Base-by-base conservation (phyloP, 2,329 filamentous ascomycete species). In the Penicillium nordicum region DNA sequence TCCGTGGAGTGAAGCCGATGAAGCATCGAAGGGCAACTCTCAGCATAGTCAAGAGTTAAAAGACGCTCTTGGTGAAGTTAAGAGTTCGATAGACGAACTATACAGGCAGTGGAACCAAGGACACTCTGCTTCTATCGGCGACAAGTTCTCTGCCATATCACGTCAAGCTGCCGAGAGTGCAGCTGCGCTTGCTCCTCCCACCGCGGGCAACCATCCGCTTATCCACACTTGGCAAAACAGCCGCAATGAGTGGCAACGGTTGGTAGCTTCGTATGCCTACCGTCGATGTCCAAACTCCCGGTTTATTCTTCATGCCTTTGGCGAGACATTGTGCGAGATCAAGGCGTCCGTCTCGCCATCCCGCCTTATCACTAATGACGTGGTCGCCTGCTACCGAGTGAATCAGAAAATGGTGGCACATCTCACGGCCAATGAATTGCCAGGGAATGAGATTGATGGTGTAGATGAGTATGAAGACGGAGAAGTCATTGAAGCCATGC, bases 211-310 rank as follows among this genome's bases (percentile, higher is more conserved):
- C 16, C 75, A 78, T 55, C 64, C 68, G 2, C 55, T 77, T 9
- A 58, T 70, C 18, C 60, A 69, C 40, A 69, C 67, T 8, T 77
- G 74, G 74, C 65, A 62, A 46, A 66, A 69, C 50, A 69, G 66
- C 42, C 60, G 47, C 0, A 48, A 63, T 21, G 69, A 72, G 43
- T 76, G 71, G 70, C 60, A 62, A 8, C 60, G 61, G 4, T 36
- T 79, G 5, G 60, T 77, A 40, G 76, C 78, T 2, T 78, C 76
- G 1, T 74, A 67, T 29, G 61, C 69, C 1, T 76, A 79, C 57
- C 50, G 60, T 12, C 57, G 51, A 40, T 44, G 57, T 23, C 63
- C 61, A 12, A 52, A 49, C 1, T 64, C 62, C 2, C 63, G 55
- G 5, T 70, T 72, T 47, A 62, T 63, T 5, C 62, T 72, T 10